Conservation (phyloP, 2,329 filamentous ascomycete species). For the Hypoxylon rubiginosum region DNA sequence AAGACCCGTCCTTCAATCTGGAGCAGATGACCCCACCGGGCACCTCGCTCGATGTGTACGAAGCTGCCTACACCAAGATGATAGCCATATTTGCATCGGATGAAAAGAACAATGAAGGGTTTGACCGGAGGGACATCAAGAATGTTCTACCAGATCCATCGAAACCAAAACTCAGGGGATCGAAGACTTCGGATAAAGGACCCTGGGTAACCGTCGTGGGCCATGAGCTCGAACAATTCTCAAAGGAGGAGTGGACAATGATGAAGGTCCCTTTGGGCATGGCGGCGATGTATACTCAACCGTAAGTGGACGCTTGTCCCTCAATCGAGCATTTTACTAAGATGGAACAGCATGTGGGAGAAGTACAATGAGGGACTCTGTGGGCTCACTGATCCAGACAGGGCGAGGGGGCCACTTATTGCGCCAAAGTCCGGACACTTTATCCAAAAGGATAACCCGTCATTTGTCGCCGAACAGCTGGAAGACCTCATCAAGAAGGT, state of each 20-base stretch:
- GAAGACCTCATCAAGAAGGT: conserved; percentile 40
- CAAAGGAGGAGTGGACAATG: conserved; percentile 48
- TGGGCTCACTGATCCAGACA: conserved; percentile 47
- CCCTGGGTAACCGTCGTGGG: conserved; percentile 50
- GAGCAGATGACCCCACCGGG: conserved; percentile 43
- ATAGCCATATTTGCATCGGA: conserved; percentile 47
- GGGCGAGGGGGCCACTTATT: conserved; percentile 47
- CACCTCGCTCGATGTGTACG: conserved; percentile 49
- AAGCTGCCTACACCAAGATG: conserved; percentile 46
- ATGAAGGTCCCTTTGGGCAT: conserved; percentile 51
- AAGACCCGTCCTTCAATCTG: conserved; percentile 45
- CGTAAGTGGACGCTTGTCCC: conserved; percentile 41
- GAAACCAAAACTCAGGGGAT: conserved; percentile 47
- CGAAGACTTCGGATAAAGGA: conserved; percentile 41
- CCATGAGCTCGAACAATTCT: conserved; percentile 51
- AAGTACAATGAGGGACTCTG: conserved; percentile 51
- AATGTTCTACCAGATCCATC: conserved; percentile 47
- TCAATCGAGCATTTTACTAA: conserved; percentile 19
- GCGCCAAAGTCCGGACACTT: conserved; percentile 52
- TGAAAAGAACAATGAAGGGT: conserved; percentile 49
- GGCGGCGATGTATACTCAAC: conserved; percentile 50
- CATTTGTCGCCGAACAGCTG: conserved; percentile 46
- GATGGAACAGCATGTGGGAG: conserved; percentile 48
- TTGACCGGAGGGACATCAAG: conserved; percentile 47
- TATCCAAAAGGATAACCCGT: conserved; percentile 50